Base-by-base conservation (phyloP, 164 flowering plant genomes). In the Brasenia schreberi region DNA sequence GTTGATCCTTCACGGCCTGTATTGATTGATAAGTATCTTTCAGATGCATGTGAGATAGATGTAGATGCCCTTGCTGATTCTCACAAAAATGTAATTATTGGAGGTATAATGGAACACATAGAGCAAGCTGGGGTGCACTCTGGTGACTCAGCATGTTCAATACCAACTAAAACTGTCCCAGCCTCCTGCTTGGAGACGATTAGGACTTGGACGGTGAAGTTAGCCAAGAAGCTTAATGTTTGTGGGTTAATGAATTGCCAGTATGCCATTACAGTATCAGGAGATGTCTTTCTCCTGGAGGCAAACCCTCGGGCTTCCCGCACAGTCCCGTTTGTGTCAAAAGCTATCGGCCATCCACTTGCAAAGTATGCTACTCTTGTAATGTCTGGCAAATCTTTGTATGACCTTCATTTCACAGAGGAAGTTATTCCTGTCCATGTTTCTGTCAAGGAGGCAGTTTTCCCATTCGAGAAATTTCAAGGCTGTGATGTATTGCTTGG, bases 211-310 rank as follows among this genome's bases (percentile, higher is more conserved):
- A 91, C 99, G 18, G 72, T 43, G 16, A 82, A 87, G 65, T 72
- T 94, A 68, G 97, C 96, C 1, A 87, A 78, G 91, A 89, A 73
- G 78, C 85, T 19, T 93, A 79, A 82, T 19, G 99, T 91, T 10
- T 87, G 92, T 74, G 99, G 99, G 49, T 90, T 94, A 59, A 94
- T 94, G 97, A 94, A 89, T 73, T 94, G 97, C 71, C 97, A 91
- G 69, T 94, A 87, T 73, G 97, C 99, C 44, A 88, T 94, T 71
- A 78, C 94, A 18, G 67, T 81, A 42, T 76, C 94, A 9, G 84
- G 90, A 53, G 89, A 87, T 0, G 96, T 92, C 33, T 89, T 82
- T 80, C 76, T 91, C 74, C 94, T 91, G 19, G 96, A 95, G 76
- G 97, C 97, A 0, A 89, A 95, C 66, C 97, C 97, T 5, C 92